Conservation (phyloP, 2,329 filamentous ascomycete genomes). For the Ophiostoma triangulosporum region DNA sequence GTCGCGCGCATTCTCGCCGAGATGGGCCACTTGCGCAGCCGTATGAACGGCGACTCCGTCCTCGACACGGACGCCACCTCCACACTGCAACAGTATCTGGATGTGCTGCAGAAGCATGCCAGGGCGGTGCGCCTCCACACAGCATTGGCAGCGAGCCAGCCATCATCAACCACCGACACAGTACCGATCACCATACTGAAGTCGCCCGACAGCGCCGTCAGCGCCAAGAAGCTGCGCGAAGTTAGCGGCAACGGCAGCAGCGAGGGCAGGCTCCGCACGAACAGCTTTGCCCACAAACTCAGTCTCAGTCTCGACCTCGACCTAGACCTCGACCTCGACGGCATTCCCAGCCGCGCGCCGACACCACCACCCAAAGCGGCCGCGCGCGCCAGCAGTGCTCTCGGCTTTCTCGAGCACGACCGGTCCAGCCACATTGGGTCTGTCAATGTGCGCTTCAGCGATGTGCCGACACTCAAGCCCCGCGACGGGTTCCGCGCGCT, state of each 20-base stretch:
- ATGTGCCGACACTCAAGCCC: neutral
- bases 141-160: no score
- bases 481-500: neutral
- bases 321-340: slow-evolving; percentile 3
- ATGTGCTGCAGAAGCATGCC: slow-evolving; percentile 54
- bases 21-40: slow-evolving; percentile 21
- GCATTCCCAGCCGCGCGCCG: slow-evolving; percentile 16
- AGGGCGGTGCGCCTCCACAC: slow-evolving; percentile 13
- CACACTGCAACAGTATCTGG: slow-evolving; percentile 53
- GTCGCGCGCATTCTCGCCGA: slow-evolving; percentile 22
- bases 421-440: neutral
- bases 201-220: neutral
- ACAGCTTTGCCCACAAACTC: neutral
- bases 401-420: neutral
- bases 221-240: neutral
- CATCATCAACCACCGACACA: neutral
- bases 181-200: neutral
- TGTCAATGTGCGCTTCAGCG: neutral
- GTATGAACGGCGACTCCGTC: slow-evolving; percentile 35
- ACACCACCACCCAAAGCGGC: slow-evolving; percentile 18
- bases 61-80: slow-evolving; percentile 54
- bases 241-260: neutral
- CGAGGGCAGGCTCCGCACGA: neutral
- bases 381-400: slow-evolving; percentile 4
- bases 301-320: neutral